These are phyloP conservation scores for Gyromitra esculenta DNA, from an alignment of 2,329 filamentous ascomycete genomes.

Conservation along the genomic window DNA sequence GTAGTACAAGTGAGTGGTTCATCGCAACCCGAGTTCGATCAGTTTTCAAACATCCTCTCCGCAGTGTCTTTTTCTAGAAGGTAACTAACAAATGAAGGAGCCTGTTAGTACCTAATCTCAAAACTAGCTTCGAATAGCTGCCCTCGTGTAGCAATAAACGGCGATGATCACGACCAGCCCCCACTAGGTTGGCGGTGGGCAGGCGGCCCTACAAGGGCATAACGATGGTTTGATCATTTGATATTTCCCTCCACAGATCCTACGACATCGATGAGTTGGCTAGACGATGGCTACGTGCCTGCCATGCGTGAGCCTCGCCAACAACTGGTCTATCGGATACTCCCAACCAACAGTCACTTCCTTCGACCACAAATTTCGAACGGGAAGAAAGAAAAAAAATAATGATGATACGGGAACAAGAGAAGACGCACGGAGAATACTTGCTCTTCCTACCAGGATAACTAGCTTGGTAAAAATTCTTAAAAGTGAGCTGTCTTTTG, in stretches of 20 bases:
- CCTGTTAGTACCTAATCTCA: neutral
- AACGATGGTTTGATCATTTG: neutral
- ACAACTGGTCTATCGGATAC: neutral
- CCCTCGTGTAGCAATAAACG: neutral
- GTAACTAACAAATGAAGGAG: neutral
- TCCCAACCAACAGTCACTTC: slow-evolving; percentile 6
- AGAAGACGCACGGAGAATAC: neutral
- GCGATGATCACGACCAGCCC: too few relatives aligned
- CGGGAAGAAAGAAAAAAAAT: slow-evolving; percentile 6
- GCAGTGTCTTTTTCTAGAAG: neutral
- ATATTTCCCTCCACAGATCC: neutral
- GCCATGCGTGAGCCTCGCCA: neutral
- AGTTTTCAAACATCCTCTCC: neutral
- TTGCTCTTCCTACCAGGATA: neutral
- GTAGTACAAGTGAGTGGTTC: slow-evolving; percentile 6
- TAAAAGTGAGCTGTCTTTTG: neutral
- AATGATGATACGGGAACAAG: neutral
- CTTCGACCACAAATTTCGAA: slow-evolving; percentile 1
- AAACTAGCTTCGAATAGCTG: neutral
- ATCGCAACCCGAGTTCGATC: neutral
- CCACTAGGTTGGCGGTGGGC: neutral
- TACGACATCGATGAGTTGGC: slow-evolving; percentile 8
- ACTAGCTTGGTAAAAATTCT: neutral
- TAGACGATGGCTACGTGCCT: slow-evolving; percentile 15
- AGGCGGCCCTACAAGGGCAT: slow-evolving; percentile 6